Evolutionary conservation across 768 basidiomycete species (phyloP).

Genomic region (Pleurotus citrinopileatus): DNA sequence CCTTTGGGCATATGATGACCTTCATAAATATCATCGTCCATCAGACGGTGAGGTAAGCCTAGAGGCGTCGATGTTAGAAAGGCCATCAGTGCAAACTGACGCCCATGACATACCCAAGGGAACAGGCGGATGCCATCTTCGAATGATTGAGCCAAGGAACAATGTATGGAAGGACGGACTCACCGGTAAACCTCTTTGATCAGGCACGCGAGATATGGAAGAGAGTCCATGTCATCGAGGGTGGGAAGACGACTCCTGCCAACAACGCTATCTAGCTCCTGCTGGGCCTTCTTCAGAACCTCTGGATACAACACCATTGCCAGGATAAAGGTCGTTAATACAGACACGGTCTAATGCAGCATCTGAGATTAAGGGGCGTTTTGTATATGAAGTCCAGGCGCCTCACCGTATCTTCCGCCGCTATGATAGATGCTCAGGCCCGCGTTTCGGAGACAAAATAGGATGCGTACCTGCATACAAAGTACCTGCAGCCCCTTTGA

Average conservation of each 20-base stretch:
- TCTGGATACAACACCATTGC: conserved; percentile 54
- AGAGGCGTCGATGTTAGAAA: background rate
- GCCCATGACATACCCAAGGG: conserved; percentile 29
- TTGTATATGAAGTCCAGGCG: conserved; percentile 6
- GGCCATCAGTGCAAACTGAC: background rate
- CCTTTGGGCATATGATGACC: conserved; percentile 45
- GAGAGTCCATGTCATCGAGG: conserved; percentile 36
- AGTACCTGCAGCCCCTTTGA: conserved; percentile 55
- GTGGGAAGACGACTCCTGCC: conserved; percentile 45
- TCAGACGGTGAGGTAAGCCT: conserved; percentile 48
- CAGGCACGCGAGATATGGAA: conserved; percentile 47
- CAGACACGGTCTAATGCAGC: conserved; percentile 43
- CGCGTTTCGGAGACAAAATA: background rate
- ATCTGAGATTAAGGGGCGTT: background rate
- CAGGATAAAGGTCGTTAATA: conserved; percentile 47
- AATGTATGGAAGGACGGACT: conserved; percentile 12
- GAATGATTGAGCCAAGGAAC: conserved; percentile 9
- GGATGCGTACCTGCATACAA: conserved; percentile 42
- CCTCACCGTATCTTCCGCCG: conserved; percentile 38
- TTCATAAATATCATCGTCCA: conserved; percentile 48
- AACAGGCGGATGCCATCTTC: conserved; percentile 46
- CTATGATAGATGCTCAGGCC: conserved; percentile 17
- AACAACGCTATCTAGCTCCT: conserved; percentile 47
- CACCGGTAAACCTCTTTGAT: conserved; percentile 47
- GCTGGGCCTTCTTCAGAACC: conserved; percentile 44